These are phyloP conservation scores for Mortierella claussenii DNA, from an alignment of 192 early-diverging fungal genomes.

Conservation along the genomic window DNA sequence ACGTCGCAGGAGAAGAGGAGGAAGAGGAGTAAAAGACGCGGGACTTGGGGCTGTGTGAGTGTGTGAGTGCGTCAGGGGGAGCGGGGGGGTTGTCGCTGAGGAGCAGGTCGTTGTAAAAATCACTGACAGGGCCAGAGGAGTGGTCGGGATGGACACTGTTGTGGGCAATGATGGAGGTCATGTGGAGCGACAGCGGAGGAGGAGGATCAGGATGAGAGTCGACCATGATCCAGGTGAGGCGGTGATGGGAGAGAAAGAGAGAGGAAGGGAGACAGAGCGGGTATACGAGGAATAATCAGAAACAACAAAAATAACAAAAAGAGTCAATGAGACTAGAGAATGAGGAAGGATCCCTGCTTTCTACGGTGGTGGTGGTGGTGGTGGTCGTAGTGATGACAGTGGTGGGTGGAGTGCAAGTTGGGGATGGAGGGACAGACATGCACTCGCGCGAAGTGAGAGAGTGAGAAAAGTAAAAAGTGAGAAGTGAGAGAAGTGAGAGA, in stretches of 20 bases:
- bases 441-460: too few species aligned
- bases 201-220: neutral
- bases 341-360: neutral
- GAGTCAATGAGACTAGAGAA: neutral
- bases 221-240: neutral
- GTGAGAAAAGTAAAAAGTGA: neutral
- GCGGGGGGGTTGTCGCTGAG: neutral
- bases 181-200: neutral
- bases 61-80: too few species aligned
- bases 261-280: neutral
- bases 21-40: neutral
- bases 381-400: too few species aligned
- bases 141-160: neutral
- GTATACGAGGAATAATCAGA: neutral
- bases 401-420: too few species aligned
- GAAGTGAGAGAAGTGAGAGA: neutral
- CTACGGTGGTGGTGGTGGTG: too few species aligned
- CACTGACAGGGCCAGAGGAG: neutral
- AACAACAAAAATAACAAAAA: neutral
- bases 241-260: neutral
- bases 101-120: conserved; percentile 5
- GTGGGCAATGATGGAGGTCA: neutral
- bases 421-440: too few species aligned
- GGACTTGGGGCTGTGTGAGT: too few species aligned
- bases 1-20: neutral